Base-by-base conservation (phyloP, 2,329 filamentous ascomycete genomes). In the Sporothrix pseudoabietina region DNA sequence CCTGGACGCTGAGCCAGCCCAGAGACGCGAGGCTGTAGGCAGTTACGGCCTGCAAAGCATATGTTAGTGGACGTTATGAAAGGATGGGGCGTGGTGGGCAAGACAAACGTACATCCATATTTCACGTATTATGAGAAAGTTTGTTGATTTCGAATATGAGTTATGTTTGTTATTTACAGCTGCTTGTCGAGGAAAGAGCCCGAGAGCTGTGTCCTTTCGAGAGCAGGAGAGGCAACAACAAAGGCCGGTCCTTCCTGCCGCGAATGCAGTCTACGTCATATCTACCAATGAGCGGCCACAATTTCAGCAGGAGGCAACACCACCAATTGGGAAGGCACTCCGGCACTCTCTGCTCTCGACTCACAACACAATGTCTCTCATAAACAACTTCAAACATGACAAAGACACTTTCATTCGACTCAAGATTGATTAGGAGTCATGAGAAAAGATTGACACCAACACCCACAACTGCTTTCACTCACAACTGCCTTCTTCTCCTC, bases 11-110 rank as follows among this genome's bases (percentile, higher is more conserved):
- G 71, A 88, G 82, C 87, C 86, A 88, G 77, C 81, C 84, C 63
- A 86, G 81, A 72, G 86, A 87, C 66, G 83, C 83, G 79, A 86
- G 84, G 77, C 82, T 85, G 79, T 86, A 88, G 16, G 82, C 78
- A 72, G 85, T 83, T 76, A 87, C 81, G 73, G 85, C 82, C 86
- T 88, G 72, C 14, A 30, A 39, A 14, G 63, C 9, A 14, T 14
- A n/a, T 26, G 39, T 39, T 12, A 26, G 44, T n/a, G 6, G 32
- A 30, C 4, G 5, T 3, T 14, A 8, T 52, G 35, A 55, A 14
- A 57, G 22, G 26, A 7, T 19, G 5, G 44, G 16, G 3, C 12
- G 26, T 26, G 26, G 26, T 26, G 26, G 49, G 3, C 9, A 4
- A 26, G 61, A 1, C 9, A 32, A 71, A 47, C 73, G 5, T 57